A percentile compares a stretch with the other conserved stretches of the same genome.
Conservation (phyloP, 108 stramenopile species). For the Parmales sp. region DNA sequence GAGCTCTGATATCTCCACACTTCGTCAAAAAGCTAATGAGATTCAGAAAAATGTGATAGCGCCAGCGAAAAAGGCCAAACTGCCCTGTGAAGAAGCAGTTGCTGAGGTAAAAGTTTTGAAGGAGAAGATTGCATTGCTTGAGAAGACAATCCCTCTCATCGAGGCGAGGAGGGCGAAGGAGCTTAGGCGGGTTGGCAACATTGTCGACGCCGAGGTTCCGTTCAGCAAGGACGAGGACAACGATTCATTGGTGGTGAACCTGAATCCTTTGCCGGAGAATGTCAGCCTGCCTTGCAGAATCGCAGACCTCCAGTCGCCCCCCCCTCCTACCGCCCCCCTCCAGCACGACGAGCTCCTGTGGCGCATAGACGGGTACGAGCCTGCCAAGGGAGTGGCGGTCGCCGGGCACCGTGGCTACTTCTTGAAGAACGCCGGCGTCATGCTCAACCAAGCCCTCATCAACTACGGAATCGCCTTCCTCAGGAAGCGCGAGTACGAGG, state of each 20-base stretch:
- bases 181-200: constrained; percentile 83
- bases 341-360: constrained; percentile 94
- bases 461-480: constrained; percentile 95
- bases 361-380: constrained; percentile 98
- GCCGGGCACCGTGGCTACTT: constrained; percentile 98
- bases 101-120: constrained; percentile 74
- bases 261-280: constrained; percentile 50
- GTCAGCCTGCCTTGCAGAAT: constrained; percentile 55
- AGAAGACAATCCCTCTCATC: constrained; percentile 45
- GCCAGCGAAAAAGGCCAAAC: constrained; percentile 85
- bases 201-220: constrained; percentile 91
- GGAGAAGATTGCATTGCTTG: constrained; percentile 56
- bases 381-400: constrained; percentile 76
- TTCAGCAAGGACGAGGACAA: constrained; percentile 82
- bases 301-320: constrained; percentile 9
- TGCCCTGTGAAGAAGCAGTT: constrained; percentile 69
- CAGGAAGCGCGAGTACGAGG: constrained; percentile 72
- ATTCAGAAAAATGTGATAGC: constrained; percentile 80
- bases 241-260: constrained; percentile 74
- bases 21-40: constrained; percentile 75
- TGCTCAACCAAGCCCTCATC: constrained; percentile 96
- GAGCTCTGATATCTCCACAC: constrained; percentile 55
- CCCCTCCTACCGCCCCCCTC: constrained; percentile 46
- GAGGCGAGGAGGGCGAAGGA: constrained; percentile 55
- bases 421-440: constrained; percentile 87